These are phyloP conservation scores for Penicillium mononematosum DNA, from an alignment of 495 filamentous ascomycete species.

Conservation along the genomic window DNA sequence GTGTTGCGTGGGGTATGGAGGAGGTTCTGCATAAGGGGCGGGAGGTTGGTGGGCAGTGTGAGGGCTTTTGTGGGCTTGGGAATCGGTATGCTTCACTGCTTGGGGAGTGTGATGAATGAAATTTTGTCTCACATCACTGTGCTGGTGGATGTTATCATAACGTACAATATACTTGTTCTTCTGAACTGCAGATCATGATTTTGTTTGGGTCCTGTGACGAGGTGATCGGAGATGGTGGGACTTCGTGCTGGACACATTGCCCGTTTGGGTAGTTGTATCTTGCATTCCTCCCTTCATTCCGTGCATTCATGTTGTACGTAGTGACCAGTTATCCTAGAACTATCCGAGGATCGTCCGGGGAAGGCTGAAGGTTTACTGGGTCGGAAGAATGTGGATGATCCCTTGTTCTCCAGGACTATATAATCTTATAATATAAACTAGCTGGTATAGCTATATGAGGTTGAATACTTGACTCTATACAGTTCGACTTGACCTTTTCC, in stretches of 20 bases:
- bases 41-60: slow-evolving; percentile 26
- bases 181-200: neutral
- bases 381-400: slow-evolving; percentile 26
- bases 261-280: slow-evolving; percentile 1
- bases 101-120: slow-evolving; percentile 16
- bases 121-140: slow-evolving; percentile 11
- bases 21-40: slow-evolving; percentile 41
- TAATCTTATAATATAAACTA: neutral
- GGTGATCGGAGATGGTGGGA: neutral
- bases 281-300: slow-evolving; percentile 36
- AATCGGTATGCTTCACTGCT: slow-evolving; percentile 35
- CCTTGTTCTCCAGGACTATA: slow-evolving; percentile 22
- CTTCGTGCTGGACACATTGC: slow-evolving; percentile 4
- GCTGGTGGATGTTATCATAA: neutral
- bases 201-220: neutral
- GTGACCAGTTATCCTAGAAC: neutral
- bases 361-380: slow-evolving; percentile 2
- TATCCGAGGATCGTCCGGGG: neutral
- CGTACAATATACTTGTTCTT: slow-evolving; percentile 1
- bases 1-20: slow-evolving; percentile 59
- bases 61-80: slow-evolving; percentile 35
- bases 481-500: neutral
- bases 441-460: neutral
- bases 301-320: slow-evolving; percentile 5
- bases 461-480: neutral